Conservation (phyloP, 805 yeast genomes). For the Schizosaccharomyces osmophilus region DNA sequence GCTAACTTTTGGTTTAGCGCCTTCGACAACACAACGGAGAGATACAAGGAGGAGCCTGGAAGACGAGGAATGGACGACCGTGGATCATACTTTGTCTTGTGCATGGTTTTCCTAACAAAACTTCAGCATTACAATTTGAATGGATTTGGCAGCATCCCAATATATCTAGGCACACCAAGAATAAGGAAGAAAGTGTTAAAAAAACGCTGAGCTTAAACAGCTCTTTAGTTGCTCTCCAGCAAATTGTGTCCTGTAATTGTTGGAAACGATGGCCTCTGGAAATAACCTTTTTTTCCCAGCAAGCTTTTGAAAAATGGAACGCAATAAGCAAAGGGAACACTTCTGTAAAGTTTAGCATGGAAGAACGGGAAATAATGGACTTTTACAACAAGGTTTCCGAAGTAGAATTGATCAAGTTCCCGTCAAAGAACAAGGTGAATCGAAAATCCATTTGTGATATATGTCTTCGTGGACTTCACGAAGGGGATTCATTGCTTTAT, state of each 20-base stretch:
- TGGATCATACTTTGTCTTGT: conserved; percentile 47
- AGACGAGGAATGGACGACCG: conserved; percentile 39
- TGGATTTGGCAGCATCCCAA: conserved; percentile 7
- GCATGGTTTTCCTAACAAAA: conserved; percentile 45
- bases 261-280: background rate
- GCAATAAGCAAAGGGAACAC: background rate
- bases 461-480: too few relatives aligned
- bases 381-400: background rate
- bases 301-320: background rate
- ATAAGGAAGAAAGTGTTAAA: background rate
- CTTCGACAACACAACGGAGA: conserved; percentile 63
- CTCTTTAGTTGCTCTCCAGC: background rate
- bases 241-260: background rate
- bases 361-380: background rate
- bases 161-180: background rate
- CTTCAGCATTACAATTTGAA: conserved; percentile 55
- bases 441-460: too few relatives aligned
- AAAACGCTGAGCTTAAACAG: background rate
- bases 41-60: conserved; percentile 42
- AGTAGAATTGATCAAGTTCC: too few relatives aligned
- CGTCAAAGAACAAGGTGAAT: too few relatives aligned
- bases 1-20: conserved; percentile 15
- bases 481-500: too few relatives aligned
- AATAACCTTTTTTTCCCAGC: background rate
- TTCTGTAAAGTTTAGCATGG: background rate